Base-by-base conservation (phyloP, 495 filamentous ascomycete species). In the Penicillium egyptiacum region DNA sequence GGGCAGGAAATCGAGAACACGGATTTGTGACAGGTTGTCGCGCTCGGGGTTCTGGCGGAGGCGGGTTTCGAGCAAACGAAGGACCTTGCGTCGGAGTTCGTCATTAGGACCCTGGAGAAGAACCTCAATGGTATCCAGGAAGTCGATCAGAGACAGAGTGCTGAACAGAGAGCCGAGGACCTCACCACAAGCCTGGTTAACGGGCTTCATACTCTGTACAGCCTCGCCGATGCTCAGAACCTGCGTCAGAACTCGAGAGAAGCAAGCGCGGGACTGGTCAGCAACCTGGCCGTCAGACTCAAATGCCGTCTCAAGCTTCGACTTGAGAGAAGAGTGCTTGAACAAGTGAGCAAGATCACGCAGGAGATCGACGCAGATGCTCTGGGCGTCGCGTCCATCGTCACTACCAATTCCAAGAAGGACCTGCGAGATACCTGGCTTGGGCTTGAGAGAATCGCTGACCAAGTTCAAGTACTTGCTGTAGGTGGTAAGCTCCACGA, bases 91-190 rank as follows among this genome's bases (percentile, higher is more conserved):
- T 7, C 88, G 86, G 39, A 96, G 75, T 33, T 85, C 80, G 54
- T 88, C 77, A 49, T 89, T 85, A 2, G 86, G 83, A 17, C 86
- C 82, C 53, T 87, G 81, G 20, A 96, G 82, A 31, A 98, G 75
- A 17, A 82, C 80, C 57, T 92, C 88, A 42, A 93, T 86, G 19
- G 89, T 88, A 63, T 88, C 86, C 62, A 96, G 84, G 73, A 97
- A 91, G 70, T 96, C 89, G 37, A 83, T 78, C 8, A 88, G 89
- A 4, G 91, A 91, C 43, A 96, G 77, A 16, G 95, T 82, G 47
- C 87, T 83, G 17, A 98, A 79, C 6, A 94, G 75, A 28, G 86
- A 82, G 28, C 88, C 81, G 47, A 97, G 77, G 6, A 89, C 81
- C 31, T 90, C 83, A 30, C 81, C 82, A 62, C 86, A 87, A 39